Evolutionary conservation across 768 basidiomycete species (phyloP).

Genomic region (Podaxis mareebaensis): DNA sequence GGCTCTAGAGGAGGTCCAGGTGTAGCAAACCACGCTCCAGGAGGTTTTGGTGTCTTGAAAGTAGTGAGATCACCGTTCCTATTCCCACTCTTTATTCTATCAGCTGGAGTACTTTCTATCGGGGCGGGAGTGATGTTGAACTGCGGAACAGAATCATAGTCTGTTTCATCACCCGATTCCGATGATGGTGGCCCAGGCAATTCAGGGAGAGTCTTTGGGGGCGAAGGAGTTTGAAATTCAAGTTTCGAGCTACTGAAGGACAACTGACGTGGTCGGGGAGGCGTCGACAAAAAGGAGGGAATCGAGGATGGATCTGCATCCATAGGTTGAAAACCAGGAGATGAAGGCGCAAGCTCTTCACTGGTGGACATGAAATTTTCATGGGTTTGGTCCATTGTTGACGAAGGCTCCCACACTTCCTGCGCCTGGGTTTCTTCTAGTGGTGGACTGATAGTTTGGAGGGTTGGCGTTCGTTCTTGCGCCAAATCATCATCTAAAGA

Average conservation of each 20-base stretch:
- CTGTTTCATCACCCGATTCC: conserved; percentile 25
- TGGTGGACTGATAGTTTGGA: conserved; percentile 19
- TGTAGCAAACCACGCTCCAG: conserved; percentile 40
- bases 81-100: conserved; percentile 4
- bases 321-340: neutral
- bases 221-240: conserved; percentile 64
- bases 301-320: conserved; percentile 1
- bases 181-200: conserved; percentile 68
- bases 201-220: conserved; percentile 61
- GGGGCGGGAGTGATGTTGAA: conserved; percentile 4
- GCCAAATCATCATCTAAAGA: conserved; percentile 5
- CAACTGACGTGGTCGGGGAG: conserved; percentile 22
- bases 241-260: conserved; percentile 42
- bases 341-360: neutral
- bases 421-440: neutral
- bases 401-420: neutral
- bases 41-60: conserved; percentile 47
- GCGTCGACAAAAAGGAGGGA: conserved; percentile 11
- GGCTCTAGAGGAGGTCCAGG: conserved; percentile 25
- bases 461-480: conserved; percentile 26
- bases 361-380: neutral
- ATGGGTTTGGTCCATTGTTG: neutral
- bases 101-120: conserved; percentile 3
- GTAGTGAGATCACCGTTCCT: conserved; percentile 24
- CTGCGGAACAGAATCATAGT: conserved; percentile 1